Evolutionary conservation across 352 stramenopile species (phyloP).

Genomic region (Globisporangium barbulae): DNA sequence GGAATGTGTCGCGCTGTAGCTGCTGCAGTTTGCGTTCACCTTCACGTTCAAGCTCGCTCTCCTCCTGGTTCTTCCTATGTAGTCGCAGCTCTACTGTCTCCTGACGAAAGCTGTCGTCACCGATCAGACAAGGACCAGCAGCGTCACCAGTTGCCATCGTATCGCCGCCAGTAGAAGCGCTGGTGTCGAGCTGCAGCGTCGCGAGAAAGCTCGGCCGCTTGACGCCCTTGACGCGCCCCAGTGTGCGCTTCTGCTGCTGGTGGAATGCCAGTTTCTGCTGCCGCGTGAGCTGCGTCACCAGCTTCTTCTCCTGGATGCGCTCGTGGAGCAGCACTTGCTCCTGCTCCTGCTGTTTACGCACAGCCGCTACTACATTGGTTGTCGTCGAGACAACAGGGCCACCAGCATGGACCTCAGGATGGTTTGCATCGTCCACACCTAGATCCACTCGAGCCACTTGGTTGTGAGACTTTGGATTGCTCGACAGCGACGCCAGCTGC

Average conservation of each 20-base stretch:
- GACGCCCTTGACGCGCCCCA: constrained; percentile 11
- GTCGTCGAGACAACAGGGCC: background rate
- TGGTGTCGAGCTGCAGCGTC: constrained; percentile 25
- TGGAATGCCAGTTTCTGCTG: constrained; percentile 20
- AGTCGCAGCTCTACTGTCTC: background rate
- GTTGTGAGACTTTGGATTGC: background rate
- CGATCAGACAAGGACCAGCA: background rate
- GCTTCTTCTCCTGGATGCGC: constrained; percentile 16
- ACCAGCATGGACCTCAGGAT: background rate
- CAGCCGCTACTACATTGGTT: background rate
- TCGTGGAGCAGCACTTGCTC: constrained; percentile 13
- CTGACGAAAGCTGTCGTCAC: background rate
- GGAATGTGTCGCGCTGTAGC: constrained; percentile 14
- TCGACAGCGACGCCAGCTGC: constrained; percentile 7
- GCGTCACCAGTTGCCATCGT: background rate
- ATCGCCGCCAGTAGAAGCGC: background rate
- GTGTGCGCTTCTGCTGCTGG: constrained; percentile 20
- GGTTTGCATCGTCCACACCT: background rate
- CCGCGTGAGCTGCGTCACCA: constrained; percentile 12
- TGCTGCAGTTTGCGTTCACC: constrained; percentile 1
- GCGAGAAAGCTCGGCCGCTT: constrained; percentile 29
- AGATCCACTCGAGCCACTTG: constrained; percentile 8
- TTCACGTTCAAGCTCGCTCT: background rate
- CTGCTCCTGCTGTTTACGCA: constrained; percentile 3
- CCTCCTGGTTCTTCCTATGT: background rate